phyloP scores from a whole-genome alignment of 768 basidiomycete species.

The Termitomyces sp. region DNA sequence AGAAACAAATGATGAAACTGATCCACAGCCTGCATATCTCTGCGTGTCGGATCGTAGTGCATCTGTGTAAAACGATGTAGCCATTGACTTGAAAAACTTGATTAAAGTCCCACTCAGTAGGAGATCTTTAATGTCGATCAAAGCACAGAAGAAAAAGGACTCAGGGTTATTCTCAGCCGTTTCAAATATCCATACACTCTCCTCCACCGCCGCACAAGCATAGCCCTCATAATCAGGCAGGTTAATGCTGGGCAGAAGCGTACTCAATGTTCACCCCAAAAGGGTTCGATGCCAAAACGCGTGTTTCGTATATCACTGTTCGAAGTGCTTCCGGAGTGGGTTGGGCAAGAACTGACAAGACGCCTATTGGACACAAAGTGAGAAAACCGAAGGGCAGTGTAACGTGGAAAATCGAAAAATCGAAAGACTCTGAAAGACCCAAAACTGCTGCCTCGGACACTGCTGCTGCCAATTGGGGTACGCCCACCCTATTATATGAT shows the following conservation, averaged over 20 bases:
- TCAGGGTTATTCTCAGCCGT: slow-evolving; percentile 90
- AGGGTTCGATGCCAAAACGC: slow-evolving; percentile 62
- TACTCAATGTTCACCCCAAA: slow-evolving; percentile 89
- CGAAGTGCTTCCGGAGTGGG: slow-evolving; percentile 81
- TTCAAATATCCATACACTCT: slow-evolving; percentile 87
- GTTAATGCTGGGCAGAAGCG: slow-evolving; percentile 83
- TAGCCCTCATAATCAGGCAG: slow-evolving; percentile 90
- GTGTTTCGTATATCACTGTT: slow-evolving; percentile 74
- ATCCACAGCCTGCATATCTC: slow-evolving; percentile 43
- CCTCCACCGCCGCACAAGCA: slow-evolving; percentile 77
- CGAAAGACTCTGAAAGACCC: slow-evolving; percentile 61
- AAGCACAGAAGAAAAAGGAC: slow-evolving; percentile 20
- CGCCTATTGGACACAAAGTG: slow-evolving; percentile 38
- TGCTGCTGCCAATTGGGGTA: slow-evolving; percentile 70
- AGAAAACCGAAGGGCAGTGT: background rate
- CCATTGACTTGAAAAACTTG: slow-evolving; percentile 75
- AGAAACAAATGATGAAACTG: background rate
- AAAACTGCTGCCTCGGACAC: slow-evolving; percentile 83
- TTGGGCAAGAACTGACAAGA: slow-evolving; percentile 87
- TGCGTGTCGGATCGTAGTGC: slow-evolving; percentile 82
- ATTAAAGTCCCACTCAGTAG: slow-evolving; percentile 68
- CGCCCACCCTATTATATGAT: slow-evolving; percentile 64
- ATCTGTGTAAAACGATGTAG: slow-evolving; percentile 87
- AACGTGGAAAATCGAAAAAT: slow-evolving; percentile 29
- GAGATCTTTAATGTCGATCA: background rate